Evolutionary conservation across 169 alveolate species (phyloP).

Genomic region (Perkinsus chesapeaki): DNA sequence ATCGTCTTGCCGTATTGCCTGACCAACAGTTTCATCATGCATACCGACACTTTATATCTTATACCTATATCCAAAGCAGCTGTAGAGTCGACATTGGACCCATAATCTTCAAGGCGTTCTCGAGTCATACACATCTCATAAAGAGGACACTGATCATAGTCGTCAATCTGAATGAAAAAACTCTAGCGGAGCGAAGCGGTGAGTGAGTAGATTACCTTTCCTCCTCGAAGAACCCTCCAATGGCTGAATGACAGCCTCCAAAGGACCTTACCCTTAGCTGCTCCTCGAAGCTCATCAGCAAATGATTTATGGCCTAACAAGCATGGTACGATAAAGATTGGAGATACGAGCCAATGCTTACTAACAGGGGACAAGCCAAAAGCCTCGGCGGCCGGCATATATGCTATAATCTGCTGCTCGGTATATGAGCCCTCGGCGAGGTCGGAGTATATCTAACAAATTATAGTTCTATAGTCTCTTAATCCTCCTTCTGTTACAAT

Average conservation of each 20-base stretch:
- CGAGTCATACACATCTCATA: background rate
- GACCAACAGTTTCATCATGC: background rate
- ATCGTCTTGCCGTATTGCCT: background rate
- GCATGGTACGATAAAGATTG: background rate
- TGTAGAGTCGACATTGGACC: background rate
- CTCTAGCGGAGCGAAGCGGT: background rate
- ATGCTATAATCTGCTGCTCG: background rate
- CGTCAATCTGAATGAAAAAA: background rate
- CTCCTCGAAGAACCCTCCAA: background rate
- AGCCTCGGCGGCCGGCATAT: background rate
- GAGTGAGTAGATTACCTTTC: background rate
- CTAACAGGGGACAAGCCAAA: background rate
- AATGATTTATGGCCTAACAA: background rate
- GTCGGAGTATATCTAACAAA: background rate
- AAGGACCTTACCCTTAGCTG: background rate
- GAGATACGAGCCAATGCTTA: background rate
- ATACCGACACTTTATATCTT: background rate
- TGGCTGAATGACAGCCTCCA: background rate
- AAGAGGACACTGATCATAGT: background rate
- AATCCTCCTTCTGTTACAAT: background rate
- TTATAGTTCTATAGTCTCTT: background rate
- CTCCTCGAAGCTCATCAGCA: background rate
- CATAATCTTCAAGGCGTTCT: background rate
- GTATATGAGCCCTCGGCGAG: background rate
- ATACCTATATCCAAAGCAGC: background rate